Percentiles rank a stretch among this genome's conserved stretches.
phyloP scores from a whole-genome alignment of 2,329 filamentous ascomycete species.

The Fusarium sp. region DNA sequence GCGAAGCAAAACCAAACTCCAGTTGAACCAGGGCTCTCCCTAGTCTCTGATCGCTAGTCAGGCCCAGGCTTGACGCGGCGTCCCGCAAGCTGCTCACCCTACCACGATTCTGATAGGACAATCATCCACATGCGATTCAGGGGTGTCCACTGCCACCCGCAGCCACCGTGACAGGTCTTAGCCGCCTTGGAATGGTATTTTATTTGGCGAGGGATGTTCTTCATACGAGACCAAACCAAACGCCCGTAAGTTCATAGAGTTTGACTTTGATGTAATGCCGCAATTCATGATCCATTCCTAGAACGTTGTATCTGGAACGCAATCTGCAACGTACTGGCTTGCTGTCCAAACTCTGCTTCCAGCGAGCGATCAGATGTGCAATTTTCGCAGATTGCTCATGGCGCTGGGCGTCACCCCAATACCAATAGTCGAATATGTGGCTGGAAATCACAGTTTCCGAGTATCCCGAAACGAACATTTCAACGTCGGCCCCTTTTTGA shows the following conservation, averaged over 20 bases:
- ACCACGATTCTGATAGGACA: constrained; percentile 30
- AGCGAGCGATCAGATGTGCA: constrained; percentile 5
- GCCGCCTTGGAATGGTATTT: constrained; percentile 7
- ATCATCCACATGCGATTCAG: constrained; percentile 25
- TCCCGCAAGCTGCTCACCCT: constrained; percentile 28
- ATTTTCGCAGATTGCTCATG: constrained; percentile 10
- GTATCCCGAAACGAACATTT: constrained; percentile 17
- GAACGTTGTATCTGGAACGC: constrained; percentile 27
- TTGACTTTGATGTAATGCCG: constrained; percentile 14
- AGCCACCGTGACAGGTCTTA: constrained; percentile 20
- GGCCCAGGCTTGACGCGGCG: constrained; percentile 24
- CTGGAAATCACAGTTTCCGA: constrained; percentile 9
- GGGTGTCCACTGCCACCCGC: constrained; percentile 22
- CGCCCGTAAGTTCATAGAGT: constrained; percentile 22
- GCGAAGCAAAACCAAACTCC: constrained; percentile 14
- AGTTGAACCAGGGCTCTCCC: constrained; percentile 14
- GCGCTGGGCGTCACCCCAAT: constrained; percentile 24
- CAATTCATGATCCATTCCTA: not conserved
- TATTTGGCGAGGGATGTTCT: constrained; percentile 13
- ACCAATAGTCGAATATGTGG: constrained; percentile 26
- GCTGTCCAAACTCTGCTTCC: constrained; percentile 13
- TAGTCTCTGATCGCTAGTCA: constrained; percentile 9
- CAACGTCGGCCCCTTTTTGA: not conserved
- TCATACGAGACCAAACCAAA: constrained; percentile 1
- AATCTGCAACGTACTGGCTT: constrained; percentile 12